Conservation (phyloP, 2,329 filamentous ascomycete species). For the Monilinia fructicola region DNA sequence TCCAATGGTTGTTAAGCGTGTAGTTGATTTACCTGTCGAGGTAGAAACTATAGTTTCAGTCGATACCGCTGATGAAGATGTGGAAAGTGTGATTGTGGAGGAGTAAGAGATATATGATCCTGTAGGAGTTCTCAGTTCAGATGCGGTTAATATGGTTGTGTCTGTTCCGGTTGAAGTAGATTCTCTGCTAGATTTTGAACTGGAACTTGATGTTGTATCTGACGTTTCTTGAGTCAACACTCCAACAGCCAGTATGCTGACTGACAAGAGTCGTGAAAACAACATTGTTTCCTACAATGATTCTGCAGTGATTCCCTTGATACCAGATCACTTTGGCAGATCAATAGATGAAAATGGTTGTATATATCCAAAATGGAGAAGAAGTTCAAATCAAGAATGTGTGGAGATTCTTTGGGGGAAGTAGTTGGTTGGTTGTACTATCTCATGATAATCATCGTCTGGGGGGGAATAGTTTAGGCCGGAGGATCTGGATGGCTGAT, state of each 20-base stretch:
- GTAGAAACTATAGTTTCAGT: slow-evolving; percentile 35
- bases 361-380: neutral
- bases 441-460: neutral
- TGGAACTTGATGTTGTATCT: slow-evolving; percentile 1
- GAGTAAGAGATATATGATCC: slow-evolving; percentile 43
- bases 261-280: slow-evolving; percentile 30
- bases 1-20: slow-evolving; percentile 34
- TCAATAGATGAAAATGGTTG: slow-evolving; percentile 12
- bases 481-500: neutral
- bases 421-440: neutral
- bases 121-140: slow-evolving; percentile 40
- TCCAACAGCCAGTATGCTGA: slow-evolving; percentile 40
- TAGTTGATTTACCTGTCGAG: slow-evolving; percentile 32
- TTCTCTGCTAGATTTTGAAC: slow-evolving; percentile 25
- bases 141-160: slow-evolving; percentile 25
- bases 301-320: slow-evolving; percentile 12
- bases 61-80: slow-evolving; percentile 34
- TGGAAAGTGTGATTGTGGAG: slow-evolving; percentile 40
- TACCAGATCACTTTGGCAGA: slow-evolving; percentile 5
- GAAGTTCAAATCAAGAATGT: too few relatives aligned
- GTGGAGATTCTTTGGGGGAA: too few relatives aligned
- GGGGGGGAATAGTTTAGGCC: neutral
- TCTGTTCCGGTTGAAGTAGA: slow-evolving; percentile 27
- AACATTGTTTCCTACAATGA: slow-evolving; percentile 28
- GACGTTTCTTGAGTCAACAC: slow-evolving; percentile 28